These are phyloP conservation scores for Mallotus repandus DNA, from an alignment of 441 rosid genomes.

Conservation along the genomic window DNA sequence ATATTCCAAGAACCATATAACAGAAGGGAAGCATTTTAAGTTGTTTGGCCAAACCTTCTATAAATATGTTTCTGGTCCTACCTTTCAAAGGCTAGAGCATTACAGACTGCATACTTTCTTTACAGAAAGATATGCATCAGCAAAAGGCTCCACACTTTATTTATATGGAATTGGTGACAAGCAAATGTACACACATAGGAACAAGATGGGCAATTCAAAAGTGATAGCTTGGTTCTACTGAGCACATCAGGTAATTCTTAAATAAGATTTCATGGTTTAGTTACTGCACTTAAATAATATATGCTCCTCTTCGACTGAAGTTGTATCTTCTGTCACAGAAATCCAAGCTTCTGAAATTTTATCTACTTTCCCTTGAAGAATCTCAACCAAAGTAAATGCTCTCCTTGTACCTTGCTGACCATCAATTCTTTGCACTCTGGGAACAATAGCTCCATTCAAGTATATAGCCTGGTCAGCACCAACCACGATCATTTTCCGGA, in stretches of 20 bases:
- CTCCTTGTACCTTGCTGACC: constrained; percentile 45
- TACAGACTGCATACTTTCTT: background rate
- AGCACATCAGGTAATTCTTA: background rate
- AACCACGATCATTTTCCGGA: constrained; percentile 62
- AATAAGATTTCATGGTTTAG: background rate
- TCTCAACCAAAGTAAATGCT: constrained; percentile 67
- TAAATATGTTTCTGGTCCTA: background rate
- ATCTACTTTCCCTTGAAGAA: constrained; percentile 53
- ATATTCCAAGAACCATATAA: too few relatives aligned
- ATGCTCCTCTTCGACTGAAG: constrained; percentile 50
- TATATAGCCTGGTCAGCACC: constrained; percentile 57
- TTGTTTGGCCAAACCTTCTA: too few relatives aligned
- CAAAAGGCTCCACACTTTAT: background rate
- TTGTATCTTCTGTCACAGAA: constrained; percentile 42
- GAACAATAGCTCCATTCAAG: constrained; percentile 84
- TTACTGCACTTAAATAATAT: constrained; percentile 33
- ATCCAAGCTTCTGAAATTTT: constrained; percentile 79
- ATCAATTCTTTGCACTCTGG: constrained; percentile 45
- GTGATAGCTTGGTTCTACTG: background rate
- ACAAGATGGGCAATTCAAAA: background rate
- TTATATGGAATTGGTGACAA: background rate
- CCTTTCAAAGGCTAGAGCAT: background rate
- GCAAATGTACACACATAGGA: background rate
- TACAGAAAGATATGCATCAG: too few relatives aligned
- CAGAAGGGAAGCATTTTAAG: too few relatives aligned